Percentiles rank a stretch among this genome's conserved stretches.
Evolutionary conservation across 352 stramenopile species (phyloP).

Genomic region (Nothophytophthora sp.): DNA sequence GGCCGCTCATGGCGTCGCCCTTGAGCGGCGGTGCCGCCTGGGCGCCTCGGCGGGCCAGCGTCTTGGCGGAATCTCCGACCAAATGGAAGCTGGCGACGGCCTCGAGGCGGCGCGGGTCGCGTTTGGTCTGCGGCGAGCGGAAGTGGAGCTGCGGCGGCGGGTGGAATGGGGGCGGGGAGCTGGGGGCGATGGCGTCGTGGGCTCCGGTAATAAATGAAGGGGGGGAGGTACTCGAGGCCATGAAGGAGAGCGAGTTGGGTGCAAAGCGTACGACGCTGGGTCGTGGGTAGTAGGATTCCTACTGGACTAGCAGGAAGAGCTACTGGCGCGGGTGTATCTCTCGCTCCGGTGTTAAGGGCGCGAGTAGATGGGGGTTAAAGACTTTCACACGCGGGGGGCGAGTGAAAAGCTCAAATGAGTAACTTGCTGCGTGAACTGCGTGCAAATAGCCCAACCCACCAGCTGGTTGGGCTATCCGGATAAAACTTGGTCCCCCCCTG

Average conservation of each 20-base stretch:
- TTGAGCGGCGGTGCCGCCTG: not conserved
- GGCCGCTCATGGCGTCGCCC: conserved; percentile 20
- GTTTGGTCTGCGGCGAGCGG: conserved; percentile 21
- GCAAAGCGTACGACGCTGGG: conserved; percentile 33
- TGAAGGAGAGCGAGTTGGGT: conserved; percentile 25
- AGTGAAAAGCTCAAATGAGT: conserved; percentile 43
- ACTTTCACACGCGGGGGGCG: no score
- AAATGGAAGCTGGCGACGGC: no score
- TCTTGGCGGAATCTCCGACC: no score
- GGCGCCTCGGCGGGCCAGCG: conserved; percentile 20
- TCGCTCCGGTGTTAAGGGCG: conserved; percentile 33
- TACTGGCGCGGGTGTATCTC: conserved; percentile 41
- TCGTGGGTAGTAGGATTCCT: conserved; percentile 49
- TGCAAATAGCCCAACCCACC: no score
- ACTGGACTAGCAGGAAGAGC: conserved; percentile 26
- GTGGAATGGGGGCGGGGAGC: conserved; percentile 14
- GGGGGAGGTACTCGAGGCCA: conserved; percentile 37
- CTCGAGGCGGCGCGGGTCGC: no score
- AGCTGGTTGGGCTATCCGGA: no score
- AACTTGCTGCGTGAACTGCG: not conserved
- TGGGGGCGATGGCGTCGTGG: conserved; percentile 3
- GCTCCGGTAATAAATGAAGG: conserved; percentile 41
- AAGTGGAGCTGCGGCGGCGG: conserved; percentile 24
- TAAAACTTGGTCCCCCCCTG: no score
- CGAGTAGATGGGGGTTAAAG: conserved; percentile 47